phyloP scores from a whole-genome alignment of 371 early-diverging fungal species.

The Saksenaea vasiformis region DNA sequence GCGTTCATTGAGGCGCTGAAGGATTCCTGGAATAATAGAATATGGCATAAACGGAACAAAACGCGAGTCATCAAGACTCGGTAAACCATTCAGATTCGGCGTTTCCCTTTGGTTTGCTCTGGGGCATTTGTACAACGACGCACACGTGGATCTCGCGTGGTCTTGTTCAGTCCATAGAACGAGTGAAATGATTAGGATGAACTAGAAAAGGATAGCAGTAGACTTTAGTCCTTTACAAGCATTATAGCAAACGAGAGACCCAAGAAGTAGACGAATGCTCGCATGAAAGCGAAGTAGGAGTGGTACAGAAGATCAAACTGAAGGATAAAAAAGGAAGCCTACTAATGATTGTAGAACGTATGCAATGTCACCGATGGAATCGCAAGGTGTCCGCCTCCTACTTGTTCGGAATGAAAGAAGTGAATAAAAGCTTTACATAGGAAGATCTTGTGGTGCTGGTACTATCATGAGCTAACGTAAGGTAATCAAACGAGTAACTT shows the following conservation, averaged over 20 bases:
- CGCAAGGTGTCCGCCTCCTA: no score
- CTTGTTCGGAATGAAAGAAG: no score
- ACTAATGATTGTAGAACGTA: neutral
- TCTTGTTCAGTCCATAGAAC: neutral
- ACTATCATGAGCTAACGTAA: no score
- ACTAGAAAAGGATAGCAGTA: neutral
- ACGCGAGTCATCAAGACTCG: neutral
- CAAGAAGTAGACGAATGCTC: no score
- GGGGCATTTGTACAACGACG: neutral
- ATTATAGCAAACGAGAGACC: neutral
- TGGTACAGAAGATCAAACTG: neutral
- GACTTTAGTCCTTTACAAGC: neutral
- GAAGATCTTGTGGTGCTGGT: no score
- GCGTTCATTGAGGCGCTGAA: neutral
- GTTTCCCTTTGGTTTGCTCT: neutral
- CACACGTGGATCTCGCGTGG: constrained; percentile 6
- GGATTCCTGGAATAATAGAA: neutral
- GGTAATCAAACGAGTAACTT: no score
- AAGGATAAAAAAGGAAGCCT: neutral
- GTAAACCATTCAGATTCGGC: neutral
- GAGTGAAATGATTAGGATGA: neutral
- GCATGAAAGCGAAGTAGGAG: neutral
- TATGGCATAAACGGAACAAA: neutral
- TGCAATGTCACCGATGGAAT: neutral
- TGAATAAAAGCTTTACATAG: no score